phyloP scores from a whole-genome alignment of 2,329 filamentous ascomycete genomes.

The Exophiala oligosperma region DNA sequence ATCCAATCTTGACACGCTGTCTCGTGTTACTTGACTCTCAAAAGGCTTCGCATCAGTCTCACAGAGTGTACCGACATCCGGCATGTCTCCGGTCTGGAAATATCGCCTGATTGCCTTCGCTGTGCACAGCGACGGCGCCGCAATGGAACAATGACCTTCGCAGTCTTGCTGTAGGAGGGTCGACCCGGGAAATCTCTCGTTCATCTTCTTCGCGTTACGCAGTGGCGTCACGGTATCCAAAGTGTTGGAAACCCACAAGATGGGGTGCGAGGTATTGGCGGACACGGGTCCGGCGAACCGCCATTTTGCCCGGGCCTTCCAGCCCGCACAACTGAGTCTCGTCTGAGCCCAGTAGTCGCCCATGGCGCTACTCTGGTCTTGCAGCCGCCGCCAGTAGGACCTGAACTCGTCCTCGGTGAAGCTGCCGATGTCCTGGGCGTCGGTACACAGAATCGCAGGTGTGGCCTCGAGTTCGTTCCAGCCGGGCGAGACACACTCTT shows the following conservation, averaged over 20 bases:
- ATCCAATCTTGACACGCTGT: background rate
- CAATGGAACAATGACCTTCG: conserved; percentile 35
- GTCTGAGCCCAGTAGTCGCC: conserved; percentile 16
- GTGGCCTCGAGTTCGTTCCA: conserved; percentile 15
- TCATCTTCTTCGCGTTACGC: conserved; percentile 29
- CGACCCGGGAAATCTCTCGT: conserved; percentile 28
- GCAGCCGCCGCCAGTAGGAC: conserved; percentile 32
- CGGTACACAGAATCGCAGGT: conserved; percentile 18
- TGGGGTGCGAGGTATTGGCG: conserved; percentile 27
- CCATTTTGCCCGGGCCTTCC: conserved; percentile 30
- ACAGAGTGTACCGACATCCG: conserved; percentile 36
- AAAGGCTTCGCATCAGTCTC: conserved; percentile 37
- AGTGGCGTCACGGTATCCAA: conserved; percentile 32
- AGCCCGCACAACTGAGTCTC: conserved; percentile 15
- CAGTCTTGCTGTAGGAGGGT: conserved; percentile 46
- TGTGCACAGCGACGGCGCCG: conserved; percentile 37
- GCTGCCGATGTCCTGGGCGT: conserved; percentile 16
- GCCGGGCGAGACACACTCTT: conserved; percentile 5
- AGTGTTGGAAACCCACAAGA: conserved; percentile 31
- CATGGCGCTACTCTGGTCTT: conserved; percentile 7
- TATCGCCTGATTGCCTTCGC: conserved; percentile 39
- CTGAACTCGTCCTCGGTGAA: conserved; percentile 16
- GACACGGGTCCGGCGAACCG: conserved; percentile 30
- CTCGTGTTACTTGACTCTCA: background rate
- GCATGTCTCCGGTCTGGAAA: conserved; percentile 42